These are phyloP conservation scores for Talaromyces atroroseus DNA, from an alignment of 2,329 filamentous ascomycete species.

Conservation along the genomic window DNA sequence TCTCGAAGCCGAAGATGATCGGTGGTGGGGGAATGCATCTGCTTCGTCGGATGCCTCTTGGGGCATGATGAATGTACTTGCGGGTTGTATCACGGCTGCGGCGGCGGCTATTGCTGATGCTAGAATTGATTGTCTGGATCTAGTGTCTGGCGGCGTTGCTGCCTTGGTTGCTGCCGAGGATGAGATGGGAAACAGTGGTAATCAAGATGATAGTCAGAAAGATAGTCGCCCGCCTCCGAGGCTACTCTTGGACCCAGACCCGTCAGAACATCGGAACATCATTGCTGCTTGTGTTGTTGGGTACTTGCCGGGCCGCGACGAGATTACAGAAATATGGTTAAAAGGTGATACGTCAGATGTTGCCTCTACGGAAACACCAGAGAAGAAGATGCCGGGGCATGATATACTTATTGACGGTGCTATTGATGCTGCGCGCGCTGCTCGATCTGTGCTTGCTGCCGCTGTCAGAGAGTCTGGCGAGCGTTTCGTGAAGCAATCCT, in stretches of 20 bases:
- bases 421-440: conserved; percentile 56
- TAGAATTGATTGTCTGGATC: conserved; percentile 90
- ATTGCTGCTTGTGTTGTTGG: conserved; percentile 82
- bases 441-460: conserved; percentile 55
- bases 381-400: conserved; percentile 34
- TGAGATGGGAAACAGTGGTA: conserved; percentile 8
- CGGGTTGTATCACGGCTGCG: conserved; percentile 88
- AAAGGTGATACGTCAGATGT: conserved; percentile 60
- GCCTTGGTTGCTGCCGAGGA: conserved; percentile 61
- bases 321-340: conserved; percentile 91
- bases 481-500: conserved; percentile 25
- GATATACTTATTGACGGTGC: conserved; percentile 58
- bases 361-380: conserved; percentile 18
- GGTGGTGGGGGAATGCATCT: conserved; percentile 55
- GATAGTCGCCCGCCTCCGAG: conserved; percentile 18
- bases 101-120: conserved; percentile 91
- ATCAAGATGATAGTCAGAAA: conserved; percentile 14
- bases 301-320: conserved; percentile 79
- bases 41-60: conserved; percentile 59
- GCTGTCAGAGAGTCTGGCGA: conserved; percentile 55
- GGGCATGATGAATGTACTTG: conserved; percentile 86
- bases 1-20: conserved; percentile 84
- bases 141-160: conserved; percentile 82
- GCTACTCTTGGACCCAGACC: conserved; percentile 70
- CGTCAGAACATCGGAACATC: conserved; percentile 71